phyloP scores from a whole-genome alignment of 2,329 filamentous ascomycete species.

The Neurospora sp. region DNA sequence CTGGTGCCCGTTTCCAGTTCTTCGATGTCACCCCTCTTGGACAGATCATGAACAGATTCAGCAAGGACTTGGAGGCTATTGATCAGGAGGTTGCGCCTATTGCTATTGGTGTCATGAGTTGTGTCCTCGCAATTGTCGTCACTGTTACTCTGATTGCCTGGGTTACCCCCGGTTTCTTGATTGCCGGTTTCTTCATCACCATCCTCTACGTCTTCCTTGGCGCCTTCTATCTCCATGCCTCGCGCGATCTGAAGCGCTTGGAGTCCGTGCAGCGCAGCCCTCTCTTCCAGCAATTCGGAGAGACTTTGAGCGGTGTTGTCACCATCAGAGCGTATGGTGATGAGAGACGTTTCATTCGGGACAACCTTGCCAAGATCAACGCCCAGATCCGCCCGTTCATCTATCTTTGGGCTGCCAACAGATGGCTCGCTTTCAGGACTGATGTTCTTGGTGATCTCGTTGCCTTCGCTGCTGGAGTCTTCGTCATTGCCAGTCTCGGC shows the following conservation, averaged over 20 bases:
- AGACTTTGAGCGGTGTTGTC: slow-evolving; percentile 88
- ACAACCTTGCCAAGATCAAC: slow-evolving; percentile 84
- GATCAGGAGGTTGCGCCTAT: slow-evolving; percentile 94
- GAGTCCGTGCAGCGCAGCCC: slow-evolving; percentile 93
- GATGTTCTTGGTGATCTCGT: slow-evolving; percentile 87
- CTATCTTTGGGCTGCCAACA: slow-evolving; percentile 91
- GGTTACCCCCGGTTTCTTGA: slow-evolving; percentile 84
- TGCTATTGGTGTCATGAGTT: slow-evolving; percentile 67
- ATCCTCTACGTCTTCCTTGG: slow-evolving; percentile 74
- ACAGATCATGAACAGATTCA: slow-evolving; percentile 97
- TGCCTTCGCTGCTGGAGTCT: slow-evolving; percentile 85
- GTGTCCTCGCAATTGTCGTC: slow-evolving; percentile 59
- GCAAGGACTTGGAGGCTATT: slow-evolving; percentile 89
- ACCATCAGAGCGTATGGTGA: slow-evolving; percentile 96
- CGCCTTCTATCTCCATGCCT: slow-evolving; percentile 80
- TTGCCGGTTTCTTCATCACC: slow-evolving; percentile 79
- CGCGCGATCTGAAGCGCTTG: slow-evolving; percentile 88
- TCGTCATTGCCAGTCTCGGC: slow-evolving; percentile 76
- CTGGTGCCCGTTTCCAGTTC: slow-evolving; percentile 90
- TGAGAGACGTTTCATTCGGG: slow-evolving; percentile 83
- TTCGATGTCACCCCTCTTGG: slow-evolving; percentile 94
- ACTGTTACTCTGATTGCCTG: slow-evolving; percentile 79
- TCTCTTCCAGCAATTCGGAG: slow-evolving; percentile 94
- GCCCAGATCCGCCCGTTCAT: slow-evolving; percentile 88
- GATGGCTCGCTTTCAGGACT: slow-evolving; percentile 90